Evolutionary conservation across 148 eudicot genomes (phyloP).

Genomic region (Rhododendron ovatum): DNA sequence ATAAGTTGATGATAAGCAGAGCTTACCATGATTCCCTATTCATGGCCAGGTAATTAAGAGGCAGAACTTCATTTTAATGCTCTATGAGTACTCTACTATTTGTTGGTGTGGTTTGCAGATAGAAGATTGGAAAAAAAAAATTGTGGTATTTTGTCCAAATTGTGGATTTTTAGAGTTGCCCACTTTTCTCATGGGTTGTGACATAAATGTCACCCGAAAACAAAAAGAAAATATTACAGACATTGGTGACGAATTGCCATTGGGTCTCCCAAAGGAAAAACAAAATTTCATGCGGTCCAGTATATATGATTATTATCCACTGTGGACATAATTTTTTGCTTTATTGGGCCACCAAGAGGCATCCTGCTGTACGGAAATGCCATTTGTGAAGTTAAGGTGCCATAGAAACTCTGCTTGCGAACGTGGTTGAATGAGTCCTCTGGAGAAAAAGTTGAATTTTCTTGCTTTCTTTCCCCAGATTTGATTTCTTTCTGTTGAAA

Average conservation of each 20-base stretch:
- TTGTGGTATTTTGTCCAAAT: no score
- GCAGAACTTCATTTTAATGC: not conserved
- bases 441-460: not conserved
- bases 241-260: not conserved
- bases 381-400: not conserved
- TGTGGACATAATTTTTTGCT: not conserved
- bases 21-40: constrained; percentile 97
- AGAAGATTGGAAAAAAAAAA: not conserved
- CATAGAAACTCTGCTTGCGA: not conserved
- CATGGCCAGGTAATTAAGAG: constrained; percentile 77
- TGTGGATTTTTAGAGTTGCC: not conserved
- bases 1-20: constrained; percentile 93
- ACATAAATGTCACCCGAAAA: not conserved
- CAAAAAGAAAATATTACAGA: not conserved
- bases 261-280: not conserved
- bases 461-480: not conserved
- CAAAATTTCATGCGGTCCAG: not conserved
- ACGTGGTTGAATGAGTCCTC: not conserved
- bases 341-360: not conserved
- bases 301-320: not conserved
- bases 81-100: not conserved
- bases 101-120: not conserved
- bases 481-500: not conserved
- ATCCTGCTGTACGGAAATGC: not conserved
- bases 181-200: not conserved